phyloP scores from a whole-genome alignment of 768 basidiomycete genomes.

The Serendipita indica region DNA sequence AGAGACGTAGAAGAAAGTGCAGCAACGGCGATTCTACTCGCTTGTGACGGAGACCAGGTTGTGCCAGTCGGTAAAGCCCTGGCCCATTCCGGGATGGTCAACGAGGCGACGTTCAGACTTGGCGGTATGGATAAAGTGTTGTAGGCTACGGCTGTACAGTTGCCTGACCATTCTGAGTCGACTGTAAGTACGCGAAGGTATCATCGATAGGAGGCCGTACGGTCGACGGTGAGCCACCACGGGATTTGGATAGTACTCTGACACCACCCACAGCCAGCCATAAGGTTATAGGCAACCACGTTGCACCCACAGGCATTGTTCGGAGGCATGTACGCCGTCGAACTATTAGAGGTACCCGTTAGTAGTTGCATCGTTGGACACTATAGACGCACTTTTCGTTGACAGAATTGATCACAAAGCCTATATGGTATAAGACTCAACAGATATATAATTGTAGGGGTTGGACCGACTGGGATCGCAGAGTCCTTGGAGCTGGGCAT shows the following conservation, averaged over 20 bases:
- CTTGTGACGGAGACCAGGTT: neutral
- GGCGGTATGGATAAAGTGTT: no score
- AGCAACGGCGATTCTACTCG: neutral
- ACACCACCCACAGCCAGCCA: neutral
- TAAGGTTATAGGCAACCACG: slow-evolving; percentile 5
- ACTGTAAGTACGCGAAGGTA: neutral
- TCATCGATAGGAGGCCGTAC: neutral
- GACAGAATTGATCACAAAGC: neutral
- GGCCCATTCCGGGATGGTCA: neutral
- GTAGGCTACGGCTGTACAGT: neutral
- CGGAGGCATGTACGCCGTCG: neutral
- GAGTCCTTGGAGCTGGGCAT: neutral
- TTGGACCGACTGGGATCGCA: neutral
- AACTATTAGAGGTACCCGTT: neutral
- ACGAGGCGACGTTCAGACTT: neutral
- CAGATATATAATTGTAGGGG: neutral
- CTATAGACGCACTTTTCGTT: neutral
- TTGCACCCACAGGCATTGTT: neutral
- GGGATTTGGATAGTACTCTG: neutral
- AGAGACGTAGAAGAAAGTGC: neutral
- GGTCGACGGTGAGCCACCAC: neutral
- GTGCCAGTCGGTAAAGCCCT: neutral
- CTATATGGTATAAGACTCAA: neutral
- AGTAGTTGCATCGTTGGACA: neutral
- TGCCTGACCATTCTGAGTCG: neutral